A percentile compares a stretch with the other conserved stretches of the same genome.
phyloP scores from a whole-genome alignment of 768 basidiomycete species.

The Phylloporus rhodoxanthus region DNA sequence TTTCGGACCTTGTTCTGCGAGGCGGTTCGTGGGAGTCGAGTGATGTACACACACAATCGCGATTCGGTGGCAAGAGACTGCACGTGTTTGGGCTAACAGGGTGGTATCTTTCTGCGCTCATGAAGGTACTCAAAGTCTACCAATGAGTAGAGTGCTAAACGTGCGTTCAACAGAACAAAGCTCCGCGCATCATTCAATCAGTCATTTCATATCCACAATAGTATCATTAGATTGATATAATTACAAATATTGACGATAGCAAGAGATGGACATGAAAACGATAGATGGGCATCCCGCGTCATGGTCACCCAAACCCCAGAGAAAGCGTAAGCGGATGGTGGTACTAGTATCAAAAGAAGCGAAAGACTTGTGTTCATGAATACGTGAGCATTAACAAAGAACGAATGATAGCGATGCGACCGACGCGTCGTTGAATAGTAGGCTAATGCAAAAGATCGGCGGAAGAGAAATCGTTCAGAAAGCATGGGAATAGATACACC shows the following conservation, averaged over 20 bases:
- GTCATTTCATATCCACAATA: not conserved
- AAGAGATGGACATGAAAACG: conserved; percentile 14
- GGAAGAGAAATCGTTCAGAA: conserved; percentile 12
- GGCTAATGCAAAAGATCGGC: conserved; percentile 17
- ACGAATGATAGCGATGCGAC: conserved; percentile 23
- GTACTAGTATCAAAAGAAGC: conserved; percentile 8
- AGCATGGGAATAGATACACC: conserved; percentile 23
- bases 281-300: conserved; percentile 11
- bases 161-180: not conserved
- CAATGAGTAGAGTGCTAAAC: conserved; percentile 18
- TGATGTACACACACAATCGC: conserved; percentile 34
- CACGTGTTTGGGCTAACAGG: conserved; percentile 84
- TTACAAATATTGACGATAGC: conserved; percentile 20
- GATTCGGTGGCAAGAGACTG: conserved; percentile 43
- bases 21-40: conserved; percentile 28
- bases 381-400: conserved; percentile 26
- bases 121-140: conserved; percentile 50
- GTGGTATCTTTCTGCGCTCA: conserved; percentile 67
- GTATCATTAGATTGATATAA: conserved; percentile 17
- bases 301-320: conserved; percentile 11
- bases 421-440: conserved; percentile 18
- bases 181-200: not conserved
- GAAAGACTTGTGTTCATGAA: conserved; percentile 13
- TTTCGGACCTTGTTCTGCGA: conserved; percentile 47
- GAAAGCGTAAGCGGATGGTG: conserved; percentile 12